phyloP scores from a whole-genome alignment of 257 asterid genomes.

The Ligustrum vulgare region DNA sequence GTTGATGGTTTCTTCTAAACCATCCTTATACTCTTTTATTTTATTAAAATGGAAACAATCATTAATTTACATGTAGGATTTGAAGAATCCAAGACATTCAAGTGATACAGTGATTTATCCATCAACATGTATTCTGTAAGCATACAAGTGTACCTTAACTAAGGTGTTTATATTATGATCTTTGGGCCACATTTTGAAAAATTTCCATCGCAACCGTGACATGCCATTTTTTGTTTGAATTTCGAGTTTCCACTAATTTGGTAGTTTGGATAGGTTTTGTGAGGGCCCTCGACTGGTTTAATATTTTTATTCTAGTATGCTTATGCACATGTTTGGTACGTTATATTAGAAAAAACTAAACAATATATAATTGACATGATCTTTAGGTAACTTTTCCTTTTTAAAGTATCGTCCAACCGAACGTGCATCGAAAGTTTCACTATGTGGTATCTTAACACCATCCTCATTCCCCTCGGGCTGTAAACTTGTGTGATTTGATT shows the following conservation, averaged over 20 bases:
- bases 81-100: slow-evolving; percentile 22
- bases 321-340: not conserved
- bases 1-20: not conserved
- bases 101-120: not conserved
- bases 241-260: too few species aligned
- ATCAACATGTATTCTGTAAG: too few species aligned
- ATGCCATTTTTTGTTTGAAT: too few species aligned
- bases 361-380: not conserved
- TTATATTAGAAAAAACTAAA: not conserved
- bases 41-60: slow-evolving; percentile 8
- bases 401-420: not conserved
- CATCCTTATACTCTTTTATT: too few species aligned
- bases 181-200: not conserved
- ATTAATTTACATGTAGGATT: slow-evolving; percentile 20
- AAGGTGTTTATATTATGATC: not conserved
- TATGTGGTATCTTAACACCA: too few species aligned
- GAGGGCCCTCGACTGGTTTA: too few species aligned
- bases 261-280: too few species aligned
- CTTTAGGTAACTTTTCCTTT: too few species aligned
- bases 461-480: too few species aligned
- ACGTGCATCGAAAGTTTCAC: too few species aligned
- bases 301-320: too few species aligned
- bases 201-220: not conserved
- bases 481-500: too few species aligned
- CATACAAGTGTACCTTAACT: not conserved